Conservation (phyloP, 108 stramenopile genomes). For the Skeletonema menzelii region DNA sequence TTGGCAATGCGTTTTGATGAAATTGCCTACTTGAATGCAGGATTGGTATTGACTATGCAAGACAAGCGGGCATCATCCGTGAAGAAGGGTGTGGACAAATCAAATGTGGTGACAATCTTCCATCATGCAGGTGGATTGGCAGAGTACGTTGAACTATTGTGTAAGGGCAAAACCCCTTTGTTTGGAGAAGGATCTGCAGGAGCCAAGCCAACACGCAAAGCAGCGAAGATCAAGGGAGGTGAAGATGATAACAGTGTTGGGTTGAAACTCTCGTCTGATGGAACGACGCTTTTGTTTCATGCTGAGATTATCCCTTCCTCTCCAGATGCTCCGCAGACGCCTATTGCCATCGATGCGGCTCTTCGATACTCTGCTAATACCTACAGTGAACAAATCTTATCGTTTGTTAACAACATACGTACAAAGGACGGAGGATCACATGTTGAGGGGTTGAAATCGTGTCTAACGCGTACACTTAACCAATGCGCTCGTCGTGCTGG, state of each 20-base stretch:
- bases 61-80: conserved; percentile 62
- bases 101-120: conserved; percentile 62
- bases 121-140: conserved; percentile 88
- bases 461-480: conserved; percentile 87
- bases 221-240: conserved; percentile 33
- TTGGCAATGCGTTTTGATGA: conserved; percentile 84
- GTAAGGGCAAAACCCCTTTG: conserved; percentile 79
- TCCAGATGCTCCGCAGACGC: conserved; percentile 36
- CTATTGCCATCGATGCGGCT: conserved; percentile 81
- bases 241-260: conserved; percentile 12
- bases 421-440: conserved; percentile 95
- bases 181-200: conserved; percentile 37
- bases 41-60: conserved; percentile 76
- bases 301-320: conserved; percentile 35
- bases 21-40: conserved; percentile 91
- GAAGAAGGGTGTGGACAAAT: conserved; percentile 29
- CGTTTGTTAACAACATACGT: conserved; percentile 94
- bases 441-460: conserved; percentile 90
- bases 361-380: conserved; percentile 89
- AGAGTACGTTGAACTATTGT: conserved; percentile 86
- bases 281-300: conserved; percentile 41
- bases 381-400: conserved; percentile 88
- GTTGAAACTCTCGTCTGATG: conserved; percentile 31
- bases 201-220: conserved; percentile 15
- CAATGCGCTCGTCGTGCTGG: conserved; percentile 70